phyloP scores from a whole-genome alignment of 805 yeast species.

The Huiozyma sinensis region DNA sequence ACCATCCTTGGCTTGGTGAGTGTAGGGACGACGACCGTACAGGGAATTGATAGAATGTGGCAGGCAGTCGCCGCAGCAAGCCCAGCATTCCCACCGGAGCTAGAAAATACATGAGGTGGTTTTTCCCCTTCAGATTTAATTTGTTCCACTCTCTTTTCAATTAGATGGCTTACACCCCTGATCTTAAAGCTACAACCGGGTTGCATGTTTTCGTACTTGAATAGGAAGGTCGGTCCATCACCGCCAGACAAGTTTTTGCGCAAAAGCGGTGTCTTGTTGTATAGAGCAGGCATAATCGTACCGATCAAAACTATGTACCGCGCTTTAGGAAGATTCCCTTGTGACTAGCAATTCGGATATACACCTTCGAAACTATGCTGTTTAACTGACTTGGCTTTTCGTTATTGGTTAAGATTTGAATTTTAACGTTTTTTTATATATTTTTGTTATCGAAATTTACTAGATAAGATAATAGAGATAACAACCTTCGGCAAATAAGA shows the following conservation, averaged over 20 bases:
- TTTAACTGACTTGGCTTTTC: too few relatives aligned
- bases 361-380: too few relatives aligned
- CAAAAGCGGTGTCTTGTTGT: conserved; percentile 9
- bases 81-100: conserved; percentile 49
- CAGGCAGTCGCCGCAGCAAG: conserved; percentile 34
- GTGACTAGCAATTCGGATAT: too few relatives aligned
- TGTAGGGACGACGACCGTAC: conserved; percentile 52
- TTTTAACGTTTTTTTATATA: too few relatives aligned
- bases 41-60: conserved; percentile 26
- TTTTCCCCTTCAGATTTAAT: conserved; percentile 18
- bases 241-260: conserved; percentile 2
- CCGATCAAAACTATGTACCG: too few relatives aligned
- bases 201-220: conserved; percentile 41
- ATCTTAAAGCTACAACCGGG: conserved; percentile 48
- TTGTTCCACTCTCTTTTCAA: conserved; percentile 24
- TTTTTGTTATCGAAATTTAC: too few relatives aligned
- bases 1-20: conserved; percentile 36
- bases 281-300: conserved; percentile 1
- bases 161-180: conserved; percentile 41
- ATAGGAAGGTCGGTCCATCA: conserved; percentile 24
- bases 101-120: conserved; percentile 33
- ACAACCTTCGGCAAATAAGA: too few relatives aligned
- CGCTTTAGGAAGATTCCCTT: too few relatives aligned
- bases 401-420: too few relatives aligned
- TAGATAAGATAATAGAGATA: too few relatives aligned